Conservation (phyloP, 805 yeast species). For the Hemisphaericaspora nanyangensis region DNA sequence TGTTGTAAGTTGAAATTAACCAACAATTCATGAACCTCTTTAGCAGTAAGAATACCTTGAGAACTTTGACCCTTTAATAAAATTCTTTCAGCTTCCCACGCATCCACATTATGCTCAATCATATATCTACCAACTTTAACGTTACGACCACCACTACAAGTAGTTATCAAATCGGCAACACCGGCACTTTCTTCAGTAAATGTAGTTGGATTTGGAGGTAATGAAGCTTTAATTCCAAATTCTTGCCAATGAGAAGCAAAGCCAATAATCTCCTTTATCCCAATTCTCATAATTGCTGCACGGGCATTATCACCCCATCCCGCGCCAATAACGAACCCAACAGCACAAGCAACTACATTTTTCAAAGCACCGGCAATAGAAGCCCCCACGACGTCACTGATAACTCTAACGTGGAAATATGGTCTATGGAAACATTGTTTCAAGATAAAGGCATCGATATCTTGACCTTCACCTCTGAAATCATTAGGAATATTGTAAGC, state of each 20-base stretch:
- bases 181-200: constrained; percentile 95
- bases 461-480: constrained; percentile 62
- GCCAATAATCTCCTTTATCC: constrained; percentile 82
- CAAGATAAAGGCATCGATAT: constrained; percentile 67
- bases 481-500: constrained; percentile 79
- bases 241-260: constrained; percentile 60
- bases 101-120: constrained; percentile 75
- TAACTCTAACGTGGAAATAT: constrained; percentile 93
- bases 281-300: constrained; percentile 96
- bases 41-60: constrained; percentile 88
- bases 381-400: constrained; percentile 92
- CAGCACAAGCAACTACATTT: constrained; percentile 93
- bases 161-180: constrained; percentile 96
- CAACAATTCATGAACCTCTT: constrained; percentile 86
- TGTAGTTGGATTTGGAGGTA: constrained; percentile 73
- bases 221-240: constrained; percentile 47
- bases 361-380: constrained; percentile 96
- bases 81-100: constrained; percentile 78
- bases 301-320: constrained; percentile 99
- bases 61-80: constrained; percentile 94
- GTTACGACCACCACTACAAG: constrained; percentile 97
- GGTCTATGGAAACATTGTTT: constrained; percentile 93
- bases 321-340: constrained; percentile 94
- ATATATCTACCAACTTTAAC: constrained; percentile 84
- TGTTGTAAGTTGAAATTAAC: constrained; percentile 45